Base-by-base conservation (phyloP, 495 filamentous ascomycete genomes). In the Recurvomyces mirabilis region DNA sequence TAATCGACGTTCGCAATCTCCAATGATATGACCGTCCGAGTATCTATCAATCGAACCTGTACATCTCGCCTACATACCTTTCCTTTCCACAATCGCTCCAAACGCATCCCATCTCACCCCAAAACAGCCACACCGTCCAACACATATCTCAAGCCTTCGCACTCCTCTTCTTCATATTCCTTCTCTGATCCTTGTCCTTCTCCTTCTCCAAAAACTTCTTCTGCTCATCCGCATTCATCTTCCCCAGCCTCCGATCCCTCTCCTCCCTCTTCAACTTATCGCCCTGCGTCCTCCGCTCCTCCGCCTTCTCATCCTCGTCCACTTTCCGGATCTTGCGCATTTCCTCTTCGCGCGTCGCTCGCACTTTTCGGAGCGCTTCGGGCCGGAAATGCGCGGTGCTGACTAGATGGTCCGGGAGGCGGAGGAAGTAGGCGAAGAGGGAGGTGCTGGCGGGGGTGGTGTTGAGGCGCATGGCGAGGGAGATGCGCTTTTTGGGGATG, bases 201-300 rank as follows among this genome's bases (percentile, higher is more conserved):
- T 98, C 91, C 61, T 79, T 83, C 46, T 96, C 93, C 41, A 98
- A 68, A 60, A 80, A 95, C 69, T 89, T 94, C 67, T 85, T 82
- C 74, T 96, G 91, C 56, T 91, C 87, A 54, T 94, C 88, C 15
- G 89, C 88, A 50, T 76, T 86, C 69, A 98, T 76, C 7, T 75
- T 72, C 56, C 81, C 83, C 40, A 98, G 66, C 65, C 79, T 71
- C 38, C 74, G 70, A 57, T 98, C 91, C n/a, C 91, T 72, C 72
- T 93, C 87, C 55, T 87, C 77, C 71, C 93, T 95, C 72, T 87
- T 93, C 54, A 74, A 65, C 72, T 83, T 85, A 62, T 95, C 91
- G 14, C 75, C 73, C 55, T 85, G 77, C 5, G 75, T 44, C 50
- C 74, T 73, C 28, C 87, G 69, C 73, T 96, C 93, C 68, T 94